Base-by-base conservation (phyloP, 495 filamentous ascomycete species). In the Venustampulla echinocandica region DNA sequence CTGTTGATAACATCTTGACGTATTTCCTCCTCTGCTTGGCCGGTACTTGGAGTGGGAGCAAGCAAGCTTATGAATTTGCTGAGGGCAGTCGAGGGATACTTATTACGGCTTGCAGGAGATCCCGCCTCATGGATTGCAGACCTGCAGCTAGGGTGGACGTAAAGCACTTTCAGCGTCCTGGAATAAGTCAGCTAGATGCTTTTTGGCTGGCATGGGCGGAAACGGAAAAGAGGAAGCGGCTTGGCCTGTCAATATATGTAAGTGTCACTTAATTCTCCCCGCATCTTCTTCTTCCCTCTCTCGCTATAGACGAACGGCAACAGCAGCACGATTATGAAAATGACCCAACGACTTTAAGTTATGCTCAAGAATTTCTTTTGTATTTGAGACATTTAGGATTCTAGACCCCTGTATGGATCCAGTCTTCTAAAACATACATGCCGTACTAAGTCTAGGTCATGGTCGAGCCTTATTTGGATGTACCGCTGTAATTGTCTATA, bases 171-270 rank as follows among this genome's bases (percentile, higher is more conserved):
- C 46, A 43, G 20, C 23, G 49, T 10, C 36, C 32, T 18, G 41
- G 46, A 18, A 39, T 46, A 21, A 50, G 14, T 30, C 55, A 48
- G 13, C 33, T 58, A 14, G 40, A 56, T n/a, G 55, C 53, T 2
- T 28, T 14, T 6, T 61, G 58, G 58, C 25, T 43, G 19, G 55
- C 47, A 7, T 61, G 58, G 58, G 40, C 51, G 5, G 43, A 55
- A 15, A 50, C 46, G 2, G 58, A 61, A 35, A 54, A 61, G 32
- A 40, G 49, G 13, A 61, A 61, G 25, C 42, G 58, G n/a, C 41
- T 61, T 10, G 58, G 58, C 4, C 52, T 61, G 1, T 61, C 44
- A 14, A 56, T 61, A 33, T 61, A 58, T 44, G 57, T 60, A 40
- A 18, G 57, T 53, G 9, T 7, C 7, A 30, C 27, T n/a, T 45